Evolutionary conservation across 306 rosid genomes (phyloP), one percentile per base, ranked within the genome.

Genomic region (Cucurbita pepo): DNA sequence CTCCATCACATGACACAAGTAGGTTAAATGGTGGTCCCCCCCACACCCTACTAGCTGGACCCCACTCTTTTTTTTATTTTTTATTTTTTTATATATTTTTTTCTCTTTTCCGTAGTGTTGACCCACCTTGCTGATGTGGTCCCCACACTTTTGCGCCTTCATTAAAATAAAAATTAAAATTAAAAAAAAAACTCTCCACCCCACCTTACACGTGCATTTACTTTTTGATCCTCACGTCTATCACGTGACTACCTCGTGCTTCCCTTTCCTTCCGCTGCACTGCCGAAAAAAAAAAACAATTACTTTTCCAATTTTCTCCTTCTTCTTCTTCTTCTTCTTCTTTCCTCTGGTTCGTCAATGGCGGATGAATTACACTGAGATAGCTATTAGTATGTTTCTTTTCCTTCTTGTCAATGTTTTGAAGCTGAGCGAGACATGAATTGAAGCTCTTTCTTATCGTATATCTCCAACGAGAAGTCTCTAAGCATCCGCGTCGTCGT

Each of bases 371-470:
- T 62, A 10, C 75, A 48, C 8, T 48, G 8, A 48, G 4, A 64
- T 1, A 18, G n/a, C 15, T 18, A 41, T n/a, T 63, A 9, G 18
- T 40, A 8, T 40, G 4, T 51, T 38, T 37, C 21, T 13, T 64
- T 73, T 36, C 41, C n/a, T 15, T 21, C 5, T 58, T 1, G 25
- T 45, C 51, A 45, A 45, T 45, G 51, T 13, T 86, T 82, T 0
- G 92, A 85, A 25, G 85, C 83, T 15, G 85, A 56, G 6, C 81
- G 77, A 30, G 91, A 77, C 88, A 88, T 87, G 79, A 91, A 81
- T 69, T 86, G 97, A 25, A 89, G 84, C 89, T 91, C 96, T 71
- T 83, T 79, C 38, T 81, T 84, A 22, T 91, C 93, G 79, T 79
- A 83, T 70, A 89, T 84, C 80, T 88, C 87, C 75, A 91, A 25